These are phyloP conservation scores for Rhizopogon salebrosus DNA, from an alignment of 768 basidiomycete species.

Conservation along the genomic window DNA sequence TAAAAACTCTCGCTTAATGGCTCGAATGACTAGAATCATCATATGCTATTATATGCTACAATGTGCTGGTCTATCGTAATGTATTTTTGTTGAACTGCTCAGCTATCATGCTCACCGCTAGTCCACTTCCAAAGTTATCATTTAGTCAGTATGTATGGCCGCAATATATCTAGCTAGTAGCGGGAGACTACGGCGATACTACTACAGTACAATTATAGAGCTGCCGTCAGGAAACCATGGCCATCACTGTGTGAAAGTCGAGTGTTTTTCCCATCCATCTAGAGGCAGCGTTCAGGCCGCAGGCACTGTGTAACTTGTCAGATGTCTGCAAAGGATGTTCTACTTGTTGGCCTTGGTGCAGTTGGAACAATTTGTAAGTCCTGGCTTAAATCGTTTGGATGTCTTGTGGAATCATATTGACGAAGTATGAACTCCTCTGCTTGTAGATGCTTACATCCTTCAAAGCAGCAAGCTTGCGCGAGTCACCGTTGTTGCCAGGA, in stretches of 20 bases:
- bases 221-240: too few relatives aligned
- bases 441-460: slow-evolving; percentile 49
- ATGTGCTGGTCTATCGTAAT: too few relatives aligned
- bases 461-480: slow-evolving; percentile 32
- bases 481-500: slow-evolving; percentile 69
- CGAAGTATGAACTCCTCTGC: not conserved
- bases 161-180: too few relatives aligned
- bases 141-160: too few relatives aligned
- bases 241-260: not conserved
- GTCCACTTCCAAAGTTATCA: too few relatives aligned
- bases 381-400: not conserved
- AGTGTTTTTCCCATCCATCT: not conserved
- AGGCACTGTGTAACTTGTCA: not conserved
- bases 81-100: too few relatives aligned
- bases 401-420: not conserved
- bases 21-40: too few relatives aligned
- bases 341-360: slow-evolving; percentile 63
- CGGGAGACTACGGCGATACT: too few relatives aligned
- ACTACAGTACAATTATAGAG: too few relatives aligned
- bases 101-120: too few relatives aligned
- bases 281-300: not conserved
- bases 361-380: slow-evolving; percentile 59
- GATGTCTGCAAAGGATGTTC: slow-evolving; percentile 36
- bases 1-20: not conserved
- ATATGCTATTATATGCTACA: too few relatives aligned